Conservation (phyloP, 805 yeast genomes). For the Saccharomycopsis guyanensis region DNA sequence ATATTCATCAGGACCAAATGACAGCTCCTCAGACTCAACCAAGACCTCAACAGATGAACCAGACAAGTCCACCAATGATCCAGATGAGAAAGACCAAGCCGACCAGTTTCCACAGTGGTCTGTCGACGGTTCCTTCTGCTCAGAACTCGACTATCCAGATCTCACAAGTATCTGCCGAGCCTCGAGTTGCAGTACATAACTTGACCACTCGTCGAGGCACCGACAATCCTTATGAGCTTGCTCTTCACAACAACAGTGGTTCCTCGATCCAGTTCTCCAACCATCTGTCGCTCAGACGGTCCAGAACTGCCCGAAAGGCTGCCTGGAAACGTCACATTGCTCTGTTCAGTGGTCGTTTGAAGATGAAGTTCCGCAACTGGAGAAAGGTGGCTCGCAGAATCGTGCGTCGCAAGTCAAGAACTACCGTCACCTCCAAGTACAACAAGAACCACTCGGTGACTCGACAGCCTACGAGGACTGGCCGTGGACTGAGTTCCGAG, state of each 20-base stretch:
- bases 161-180: background rate
- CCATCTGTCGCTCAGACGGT: background rate
- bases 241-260: background rate
- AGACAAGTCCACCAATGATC: no score
- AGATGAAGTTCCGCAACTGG: slow-evolving; percentile 7
- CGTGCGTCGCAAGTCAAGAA: slow-evolving; percentile 1
- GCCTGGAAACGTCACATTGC: slow-evolving; percentile 2
- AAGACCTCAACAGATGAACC: background rate
- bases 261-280: background rate
- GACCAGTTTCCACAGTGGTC: background rate
- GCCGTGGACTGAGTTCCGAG: background rate
- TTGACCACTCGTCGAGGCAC: background rate
- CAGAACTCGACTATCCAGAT: slow-evolving; percentile 1
- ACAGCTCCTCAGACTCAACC: background rate
- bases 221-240: background rate
- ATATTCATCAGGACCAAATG: background rate
- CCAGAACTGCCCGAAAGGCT: background rate
- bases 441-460: background rate
- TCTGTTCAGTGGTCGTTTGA: background rate
- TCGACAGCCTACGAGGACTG: background rate
- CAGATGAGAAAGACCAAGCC: background rate
- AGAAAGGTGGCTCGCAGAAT: slow-evolving; percentile 1
- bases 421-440: background rate
- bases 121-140: slow-evolving; percentile 2
- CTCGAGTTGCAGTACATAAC: background rate